Evolutionary conservation across 2,329 filamentous ascomycete genomes (phyloP), one percentile per base, ranked within the genome.

Genomic region (Dendrostoma leiphaemia): DNA sequence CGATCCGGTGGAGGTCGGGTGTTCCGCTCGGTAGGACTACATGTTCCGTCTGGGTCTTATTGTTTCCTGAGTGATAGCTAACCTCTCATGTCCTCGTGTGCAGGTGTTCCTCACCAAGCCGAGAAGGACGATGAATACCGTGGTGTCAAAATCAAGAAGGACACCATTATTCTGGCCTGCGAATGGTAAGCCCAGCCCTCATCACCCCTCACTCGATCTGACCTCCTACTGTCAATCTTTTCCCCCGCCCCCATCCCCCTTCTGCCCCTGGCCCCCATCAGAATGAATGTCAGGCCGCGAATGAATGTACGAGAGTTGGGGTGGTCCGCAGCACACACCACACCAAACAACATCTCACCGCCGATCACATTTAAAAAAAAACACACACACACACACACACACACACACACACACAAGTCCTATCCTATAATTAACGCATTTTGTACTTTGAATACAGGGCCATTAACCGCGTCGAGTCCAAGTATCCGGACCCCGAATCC

Each of bases 401-500:
- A n/a, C n/a, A n/a, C n/a, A n/a, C n/a, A n/a, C n/a, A n/a, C n/a
- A n/a, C n/a, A n/a, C n/a, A 35, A 34, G 44, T 24, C 41, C n/a
- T 9, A 10, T 31, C 41, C 7, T 8, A 26, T 44, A 5, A 17
- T n/a, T 21, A 13, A 45, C 26, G 9, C 31, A 7, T 4, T 17
- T 3, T n/a, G n/a, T 40, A 17, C n/a, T n/a, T n/a, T n/a, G n/a
- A n/a, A n/a, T 9, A 19, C 49, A 82, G 78, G 75, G 75, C 75
- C 41, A 79, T 85, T 64, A 79, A 82, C 64, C 79, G 82, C 40
- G 81, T 86, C 58, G 74, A 78, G 1, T 69, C 69, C 32, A 79
- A 76, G 52, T 88, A 88, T 62, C 83, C 83, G 1, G 80, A 86
- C 61, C 80, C 82, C n/a, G 82, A 88, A 45, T 76, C 69, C 60